Evolutionary conservation across 2,329 filamentous ascomycete genomes (phyloP), one percentile per base, ranked within the genome.

Genomic region (Monilinia aucupariae): DNA sequence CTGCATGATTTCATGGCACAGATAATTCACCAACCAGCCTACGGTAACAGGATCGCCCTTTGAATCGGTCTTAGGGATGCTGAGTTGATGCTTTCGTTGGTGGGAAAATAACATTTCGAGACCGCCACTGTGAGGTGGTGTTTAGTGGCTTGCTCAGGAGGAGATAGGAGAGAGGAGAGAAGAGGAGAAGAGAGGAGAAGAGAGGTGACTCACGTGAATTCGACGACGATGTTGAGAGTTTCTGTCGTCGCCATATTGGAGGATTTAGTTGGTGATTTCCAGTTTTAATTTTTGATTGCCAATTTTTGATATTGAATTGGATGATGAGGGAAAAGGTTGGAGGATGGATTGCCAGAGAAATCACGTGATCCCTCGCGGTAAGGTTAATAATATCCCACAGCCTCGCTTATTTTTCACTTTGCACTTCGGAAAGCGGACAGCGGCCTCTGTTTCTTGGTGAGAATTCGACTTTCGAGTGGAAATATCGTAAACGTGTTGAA

Each of bases 101-200:
- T 96, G 88, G 39, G 87, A 85, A 78, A 99, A 99, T 68, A 99
- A 87, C 79, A 96, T 89, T 78, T 99, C 94, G 22, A 99, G 84
- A 27, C 94, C 94, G 66, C 94, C 94, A 68, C 94, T 92, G 70
- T 59, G 64, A 59, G 22, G 34, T 39, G 51, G 47, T 37, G 54
- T 30, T 62, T 34, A 61, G 50, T 58, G 45, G 56, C 1, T 13
- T 32, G 34, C 20, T 47, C 2, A 32, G 13, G 20, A 13, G 5
- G 17, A 9, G n/a, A 10, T 4, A 25, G n/a, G n/a, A 39, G 25
- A n/a, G n/a, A n/a, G n/a, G n/a, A n/a, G n/a, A n/a, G n/a, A n/a
- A n/a, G n/a, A 12, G 20, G 17, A 22, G 8, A 4, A 47, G n/a
- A 8, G 34, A 15, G 59, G n/a, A 17, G 13, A n/a, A n/a, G n/a